Evolutionary conservation across 148 eudicot species (phyloP).

Genomic region (Amaranthus cruentus): DNA sequence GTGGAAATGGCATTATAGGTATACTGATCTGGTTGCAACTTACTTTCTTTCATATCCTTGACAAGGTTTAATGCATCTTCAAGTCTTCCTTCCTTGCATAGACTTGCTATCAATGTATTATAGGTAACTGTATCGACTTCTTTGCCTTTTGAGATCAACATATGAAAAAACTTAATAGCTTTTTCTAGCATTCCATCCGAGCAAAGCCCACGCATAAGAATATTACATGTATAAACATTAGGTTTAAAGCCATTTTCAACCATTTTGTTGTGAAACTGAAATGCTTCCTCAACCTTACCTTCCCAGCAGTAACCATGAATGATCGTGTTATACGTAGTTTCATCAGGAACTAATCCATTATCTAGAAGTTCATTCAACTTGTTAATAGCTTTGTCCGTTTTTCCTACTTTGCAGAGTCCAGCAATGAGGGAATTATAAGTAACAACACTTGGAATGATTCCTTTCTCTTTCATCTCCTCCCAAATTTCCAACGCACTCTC

Average conservation of each 20-base stretch:
- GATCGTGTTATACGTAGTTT: constrained; percentile 72
- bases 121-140: constrained; percentile 63
- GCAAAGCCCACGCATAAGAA: constrained; percentile 80
- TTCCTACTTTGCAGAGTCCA: constrained; percentile 73
- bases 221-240: constrained; percentile 64
- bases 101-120: constrained; percentile 61
- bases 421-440: constrained; percentile 71
- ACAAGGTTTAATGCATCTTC: constrained; percentile 63
- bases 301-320: constrained; percentile 85
- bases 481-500: constrained; percentile 56
- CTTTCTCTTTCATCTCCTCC: constrained; percentile 75
- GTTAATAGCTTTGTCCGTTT: constrained; percentile 53
- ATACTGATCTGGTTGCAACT: constrained; percentile 58
- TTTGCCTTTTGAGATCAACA: constrained; percentile 69
- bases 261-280: constrained; percentile 76
- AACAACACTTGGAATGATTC: constrained; percentile 50
- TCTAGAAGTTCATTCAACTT: constrained; percentile 73
- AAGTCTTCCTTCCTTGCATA: constrained; percentile 64
- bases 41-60: constrained; percentile 56
- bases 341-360: constrained; percentile 66
- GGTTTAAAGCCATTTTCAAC: constrained; percentile 70
- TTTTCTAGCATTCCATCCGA: constrained; percentile 70
- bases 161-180: constrained; percentile 60
- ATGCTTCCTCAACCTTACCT: constrained; percentile 77
- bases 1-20: constrained; percentile 54